Percentiles rank a stretch among this genome's conserved stretches.
Evolutionary conservation across 2,329 filamentous ascomycete genomes (phyloP).

Genomic region (Diaporthe aspalathi): DNA sequence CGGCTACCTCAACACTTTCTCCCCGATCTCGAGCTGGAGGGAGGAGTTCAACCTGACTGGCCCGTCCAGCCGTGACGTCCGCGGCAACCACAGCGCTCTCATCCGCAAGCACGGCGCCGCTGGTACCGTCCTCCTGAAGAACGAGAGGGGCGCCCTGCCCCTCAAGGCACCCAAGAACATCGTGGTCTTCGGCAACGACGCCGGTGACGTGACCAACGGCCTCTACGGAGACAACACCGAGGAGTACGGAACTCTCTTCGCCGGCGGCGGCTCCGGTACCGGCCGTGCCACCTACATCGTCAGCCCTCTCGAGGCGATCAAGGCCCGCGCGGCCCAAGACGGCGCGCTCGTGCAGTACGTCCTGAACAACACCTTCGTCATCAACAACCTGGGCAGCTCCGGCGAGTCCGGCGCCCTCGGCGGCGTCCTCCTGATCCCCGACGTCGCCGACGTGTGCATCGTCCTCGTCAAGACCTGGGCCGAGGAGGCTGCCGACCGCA

Average conservation of each 20-base stretch:
- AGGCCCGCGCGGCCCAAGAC: conserved; percentile 58
- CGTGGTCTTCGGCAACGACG: conserved; percentile 69
- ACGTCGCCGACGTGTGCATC: conserved; percentile 73
- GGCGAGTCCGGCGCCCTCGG: conserved; percentile 45
- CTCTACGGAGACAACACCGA: conserved; percentile 73
- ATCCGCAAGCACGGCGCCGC: conserved; percentile 65
- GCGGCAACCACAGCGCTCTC: conserved; percentile 65
- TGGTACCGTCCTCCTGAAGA: conserved; percentile 80
- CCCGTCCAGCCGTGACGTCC: conserved; percentile 57
- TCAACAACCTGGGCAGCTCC: conserved; percentile 37
- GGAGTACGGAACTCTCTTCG: conserved; percentile 68
- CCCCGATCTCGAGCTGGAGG: conserved; percentile 60
- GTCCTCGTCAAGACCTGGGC: conserved; percentile 74
- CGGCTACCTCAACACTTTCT: conserved; percentile 61
- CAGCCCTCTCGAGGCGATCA: conserved; percentile 66
- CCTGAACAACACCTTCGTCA: conserved; percentile 57
- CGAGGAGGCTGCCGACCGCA: conserved; percentile 71
- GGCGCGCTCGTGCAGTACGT: conserved; percentile 56
- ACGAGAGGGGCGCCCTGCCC: conserved; percentile 72
- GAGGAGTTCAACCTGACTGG: conserved; percentile 55
- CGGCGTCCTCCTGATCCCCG: conserved; percentile 58
- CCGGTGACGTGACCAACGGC: conserved; percentile 73
- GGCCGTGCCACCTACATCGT: conserved; percentile 65
- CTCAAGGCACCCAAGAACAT: conserved; percentile 67
- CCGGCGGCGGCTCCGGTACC: conserved; percentile 70